Evolutionary conservation across 1,139 yeast species (phyloP).

Genomic region (Hansenula sp.): DNA sequence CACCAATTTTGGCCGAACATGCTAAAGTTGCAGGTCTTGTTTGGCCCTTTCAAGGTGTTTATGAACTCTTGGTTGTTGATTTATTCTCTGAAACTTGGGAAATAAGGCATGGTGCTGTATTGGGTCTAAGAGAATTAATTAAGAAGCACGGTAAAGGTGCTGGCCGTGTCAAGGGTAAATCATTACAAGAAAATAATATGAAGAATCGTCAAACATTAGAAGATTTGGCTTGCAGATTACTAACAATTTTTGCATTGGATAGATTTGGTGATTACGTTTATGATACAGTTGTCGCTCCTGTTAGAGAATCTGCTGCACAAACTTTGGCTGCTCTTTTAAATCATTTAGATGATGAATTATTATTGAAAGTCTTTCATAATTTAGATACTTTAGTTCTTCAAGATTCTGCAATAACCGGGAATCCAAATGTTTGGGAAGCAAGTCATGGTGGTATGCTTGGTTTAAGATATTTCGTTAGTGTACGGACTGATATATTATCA

Average conservation of each 20-base stretch:
- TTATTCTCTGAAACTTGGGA: slow-evolving; percentile 91
- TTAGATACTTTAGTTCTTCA: slow-evolving; percentile 73
- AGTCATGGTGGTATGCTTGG: slow-evolving; percentile 98
- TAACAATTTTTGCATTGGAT: slow-evolving; percentile 88
- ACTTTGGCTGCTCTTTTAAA: slow-evolving; percentile 82
- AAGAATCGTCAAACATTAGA: slow-evolving; percentile 73
- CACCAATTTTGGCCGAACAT: slow-evolving; percentile 72
- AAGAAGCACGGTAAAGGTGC: slow-evolving; percentile 84
- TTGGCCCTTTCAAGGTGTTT: slow-evolving; percentile 98
- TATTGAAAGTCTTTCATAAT: slow-evolving; percentile 58
- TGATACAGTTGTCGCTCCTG: slow-evolving; percentile 98
- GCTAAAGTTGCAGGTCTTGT: slow-evolving; percentile 72
- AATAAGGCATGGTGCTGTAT: slow-evolving; percentile 90
- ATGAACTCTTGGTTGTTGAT: slow-evolving; percentile 75
- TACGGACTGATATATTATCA: slow-evolving; percentile 73
- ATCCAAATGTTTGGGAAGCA: slow-evolving; percentile 80
- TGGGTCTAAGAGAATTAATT: slow-evolving; percentile 85
- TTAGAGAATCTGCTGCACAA: slow-evolving; percentile 94
- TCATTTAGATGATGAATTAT: slow-evolving; percentile 59
- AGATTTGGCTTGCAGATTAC: slow-evolving; percentile 80
- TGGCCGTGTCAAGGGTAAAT: slow-evolving; percentile 69
- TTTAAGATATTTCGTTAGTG: slow-evolving; percentile 84
- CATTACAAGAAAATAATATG: slow-evolving; percentile 54
- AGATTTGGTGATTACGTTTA: slow-evolving; percentile 96
- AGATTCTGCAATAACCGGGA: slow-evolving; percentile 28